Conservation (phyloP, 2,329 filamentous ascomycete species). For the Claviceps maximensis region DNA sequence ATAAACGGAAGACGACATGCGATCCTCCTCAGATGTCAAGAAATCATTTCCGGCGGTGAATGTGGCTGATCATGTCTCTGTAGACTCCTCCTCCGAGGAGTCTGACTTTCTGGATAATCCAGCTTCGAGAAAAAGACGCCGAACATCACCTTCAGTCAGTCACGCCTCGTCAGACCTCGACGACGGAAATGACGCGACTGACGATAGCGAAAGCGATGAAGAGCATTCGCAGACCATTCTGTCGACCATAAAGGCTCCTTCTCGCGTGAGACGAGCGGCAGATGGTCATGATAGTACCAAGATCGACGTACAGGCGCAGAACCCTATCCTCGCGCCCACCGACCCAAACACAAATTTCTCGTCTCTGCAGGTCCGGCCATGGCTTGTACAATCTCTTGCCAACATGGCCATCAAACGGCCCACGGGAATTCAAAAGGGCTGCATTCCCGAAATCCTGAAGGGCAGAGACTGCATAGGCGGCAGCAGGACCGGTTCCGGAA, state of each 20-base stretch:
- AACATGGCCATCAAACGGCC: constrained; percentile 73
- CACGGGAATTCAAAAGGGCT: constrained; percentile 83
- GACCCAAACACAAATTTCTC: constrained; percentile 54
- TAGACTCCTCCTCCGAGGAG: constrained; percentile 20
- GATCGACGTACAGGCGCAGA: constrained; percentile 13
- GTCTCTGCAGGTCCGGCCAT: constrained; percentile 61
- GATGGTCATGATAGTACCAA: constrained; percentile 10
- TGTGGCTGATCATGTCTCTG: constrained; percentile 1
- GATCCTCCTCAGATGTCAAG: neutral
- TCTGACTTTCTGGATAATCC: constrained; percentile 37
- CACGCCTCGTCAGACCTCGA: constrained; percentile 12
- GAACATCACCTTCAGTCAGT: constrained; percentile 20
- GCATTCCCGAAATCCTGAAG: constrained; percentile 83
- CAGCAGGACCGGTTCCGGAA: constrained; percentile 88
- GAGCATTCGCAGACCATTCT: constrained; percentile 20
- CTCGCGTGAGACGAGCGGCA: constrained; percentile 34
- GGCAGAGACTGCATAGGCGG: constrained; percentile 92
- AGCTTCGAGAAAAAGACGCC: constrained; percentile 32
- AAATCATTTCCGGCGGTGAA: neutral
- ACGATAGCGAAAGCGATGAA: constrained; percentile 20
- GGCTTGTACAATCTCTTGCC: constrained; percentile 70
- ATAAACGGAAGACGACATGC: neutral
- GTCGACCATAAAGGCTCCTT: constrained; percentile 36
- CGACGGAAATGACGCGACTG: constrained; percentile 13
- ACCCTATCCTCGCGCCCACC: constrained; percentile 34